These are phyloP conservation scores for Isatis tinctoria DNA, from an alignment of 345 rosid genomes.

Conservation along the genomic window DNA sequence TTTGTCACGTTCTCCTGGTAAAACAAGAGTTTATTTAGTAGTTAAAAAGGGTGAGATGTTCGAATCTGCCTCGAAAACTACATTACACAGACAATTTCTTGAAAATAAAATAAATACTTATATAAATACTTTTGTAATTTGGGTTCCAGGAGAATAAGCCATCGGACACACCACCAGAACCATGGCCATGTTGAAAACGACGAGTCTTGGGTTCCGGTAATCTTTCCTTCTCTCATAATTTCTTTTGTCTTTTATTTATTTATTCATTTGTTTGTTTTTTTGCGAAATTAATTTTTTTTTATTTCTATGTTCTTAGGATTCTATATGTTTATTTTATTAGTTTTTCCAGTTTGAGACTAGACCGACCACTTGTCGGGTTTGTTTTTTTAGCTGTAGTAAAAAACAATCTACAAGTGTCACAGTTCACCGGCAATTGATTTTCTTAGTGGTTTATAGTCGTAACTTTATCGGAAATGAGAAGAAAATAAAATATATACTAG, in stretches of 20 bases:
- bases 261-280: not conserved
- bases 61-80: not conserved
- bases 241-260: not conserved
- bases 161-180: slow-evolving; percentile 83
- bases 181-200: slow-evolving; percentile 86
- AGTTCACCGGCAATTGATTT: not conserved
- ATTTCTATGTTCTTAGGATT: not conserved
- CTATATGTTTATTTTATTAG: not conserved
- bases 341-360: not conserved
- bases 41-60: not conserved
- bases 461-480: not conserved
- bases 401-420: not conserved
- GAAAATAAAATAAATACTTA: not conserved
- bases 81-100: not conserved
- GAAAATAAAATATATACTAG: not conserved
- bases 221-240: not conserved
- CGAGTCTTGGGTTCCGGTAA: slow-evolving; percentile 86
- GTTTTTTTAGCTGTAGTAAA: slow-evolving; percentile 4
- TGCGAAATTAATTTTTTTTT: not conserved
- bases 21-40: not conserved
- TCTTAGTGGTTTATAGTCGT: not conserved
- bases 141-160: slow-evolving; percentile 74
- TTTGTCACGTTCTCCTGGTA: not conserved
- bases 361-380: not conserved
- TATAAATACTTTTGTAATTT: not conserved